Conservation (phyloP, 192 early-diverging fungal species). For the Linderina pennispora region DNA sequence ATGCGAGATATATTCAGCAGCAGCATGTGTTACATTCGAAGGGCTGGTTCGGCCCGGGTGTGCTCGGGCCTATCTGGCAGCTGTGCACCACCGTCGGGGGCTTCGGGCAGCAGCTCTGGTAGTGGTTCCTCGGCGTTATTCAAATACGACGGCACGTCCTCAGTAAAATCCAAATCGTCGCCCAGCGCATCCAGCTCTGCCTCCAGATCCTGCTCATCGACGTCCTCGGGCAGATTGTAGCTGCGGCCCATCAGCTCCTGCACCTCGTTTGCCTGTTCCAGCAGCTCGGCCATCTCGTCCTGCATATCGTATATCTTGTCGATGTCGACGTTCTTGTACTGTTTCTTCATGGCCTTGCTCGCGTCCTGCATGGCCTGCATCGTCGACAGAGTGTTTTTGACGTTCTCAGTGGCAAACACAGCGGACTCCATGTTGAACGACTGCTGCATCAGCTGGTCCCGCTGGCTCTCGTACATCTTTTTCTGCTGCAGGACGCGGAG, state of each 20-base stretch:
- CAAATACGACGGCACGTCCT: conserved; percentile 37
- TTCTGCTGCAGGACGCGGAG: conserved; percentile 88
- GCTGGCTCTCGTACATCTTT: conserved; percentile 91
- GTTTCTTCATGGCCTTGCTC: conserved; percentile 92
- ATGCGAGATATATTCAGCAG: too few species aligned
- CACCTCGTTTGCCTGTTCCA: conserved; percentile 96
- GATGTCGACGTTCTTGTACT: conserved; percentile 92
- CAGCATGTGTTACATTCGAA: too few species aligned
- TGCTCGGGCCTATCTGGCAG: conserved; percentile 5
- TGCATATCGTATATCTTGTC: conserved; percentile 92
- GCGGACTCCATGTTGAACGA: conserved; percentile 99
- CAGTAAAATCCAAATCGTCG: conserved; percentile 74
- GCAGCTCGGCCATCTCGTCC: conserved; percentile 97
- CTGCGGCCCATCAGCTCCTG: conserved; percentile 91
- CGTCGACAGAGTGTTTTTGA: conserved; percentile 94
- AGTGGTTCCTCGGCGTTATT: conserved; percentile 11
- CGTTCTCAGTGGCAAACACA: conserved; percentile 84
- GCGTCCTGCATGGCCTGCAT: conserved; percentile 95
- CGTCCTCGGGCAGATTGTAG: conserved; percentile 89
- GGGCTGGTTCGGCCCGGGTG: conserved; percentile 18
- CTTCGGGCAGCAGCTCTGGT: conserved; percentile 38
- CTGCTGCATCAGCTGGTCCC: conserved; percentile 92
- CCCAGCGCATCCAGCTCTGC: conserved; percentile 97
- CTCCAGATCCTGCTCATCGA: conserved; percentile 96
- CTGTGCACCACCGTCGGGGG: conserved; percentile 11